Evolutionary conservation across 352 stramenopile species (phyloP), one percentile per base, ranked within the genome.

Genomic region (Hyaloperonospora brassicae): DNA sequence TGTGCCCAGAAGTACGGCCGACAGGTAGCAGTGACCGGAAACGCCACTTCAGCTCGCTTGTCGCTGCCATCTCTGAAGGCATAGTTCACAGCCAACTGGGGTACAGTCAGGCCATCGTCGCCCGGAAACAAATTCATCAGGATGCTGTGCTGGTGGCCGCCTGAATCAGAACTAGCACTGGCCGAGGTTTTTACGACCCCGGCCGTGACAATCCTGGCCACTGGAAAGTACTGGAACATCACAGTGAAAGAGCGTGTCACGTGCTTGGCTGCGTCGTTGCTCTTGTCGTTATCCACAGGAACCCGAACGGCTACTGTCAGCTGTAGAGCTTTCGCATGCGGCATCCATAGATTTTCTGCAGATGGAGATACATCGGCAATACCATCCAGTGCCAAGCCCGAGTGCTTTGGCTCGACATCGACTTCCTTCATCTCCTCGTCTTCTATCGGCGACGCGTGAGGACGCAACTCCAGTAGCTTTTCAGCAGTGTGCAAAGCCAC

Each of bases 1-100:
- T 91, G 78, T 0, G 73, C 64, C 81, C 81, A 91, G 47, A 80
- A 69, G 55, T 84, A 91, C 31, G 81, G 81, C 39, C 76, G 73
- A 35, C 59, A 72, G 1, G 30, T 44, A 21, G 66, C 50, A 25
- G 76, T 64, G 1, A 47, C 50, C 1, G 76, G 75, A 50, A 85
- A 87, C 25, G 62, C 43, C 5, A 86, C 47, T 41, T 89, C 80
- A 2, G 43, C 44, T 1, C 58, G 56, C 2, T 31, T 39, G 10
- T 57, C 46, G 21, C 47, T 55, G 7, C 64, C 50, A 2, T 70
- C 44, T 40, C 65, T 45, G 36, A 77, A 84, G 50, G 66, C 57
- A 55, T 91, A 89, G 45, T 72, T 77, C 5, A 66, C 62, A 0
- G 67, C 61, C 27, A 76, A 40, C 8, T 64, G 70, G 39, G 78